phyloP scores from a whole-genome alignment of 768 basidiomycete genomes.

The Pisolithus microcarpus region DNA sequence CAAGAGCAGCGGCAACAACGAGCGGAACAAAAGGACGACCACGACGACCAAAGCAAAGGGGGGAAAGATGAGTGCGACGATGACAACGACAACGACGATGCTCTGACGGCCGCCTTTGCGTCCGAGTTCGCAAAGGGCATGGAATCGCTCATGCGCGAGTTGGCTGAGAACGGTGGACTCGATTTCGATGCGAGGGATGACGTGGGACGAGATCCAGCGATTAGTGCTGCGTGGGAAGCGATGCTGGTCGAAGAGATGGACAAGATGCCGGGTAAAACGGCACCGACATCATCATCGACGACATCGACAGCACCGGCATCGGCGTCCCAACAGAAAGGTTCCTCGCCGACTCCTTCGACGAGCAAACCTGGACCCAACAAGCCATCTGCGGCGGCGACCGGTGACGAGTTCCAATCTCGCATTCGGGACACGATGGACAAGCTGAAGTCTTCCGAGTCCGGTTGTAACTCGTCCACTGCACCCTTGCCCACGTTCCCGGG shows the following conservation, averaged over 20 bases:
- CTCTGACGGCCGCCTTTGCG: conserved; percentile 21
- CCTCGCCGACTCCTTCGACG: too few relatives aligned
- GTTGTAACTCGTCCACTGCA: too few relatives aligned
- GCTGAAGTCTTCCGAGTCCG: conserved; percentile 58
- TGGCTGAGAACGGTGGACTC: conserved; percentile 1
- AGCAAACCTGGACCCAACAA: too few relatives aligned
- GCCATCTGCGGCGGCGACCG: too few relatives aligned
- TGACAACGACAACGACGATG: background rate
- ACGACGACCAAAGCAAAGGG: background rate
- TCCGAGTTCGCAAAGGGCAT: conserved; percentile 37
- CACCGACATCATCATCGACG: conserved; percentile 8
- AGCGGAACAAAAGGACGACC: background rate
- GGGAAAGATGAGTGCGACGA: background rate
- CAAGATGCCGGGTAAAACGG: conserved; percentile 13
- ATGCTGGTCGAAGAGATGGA: conserved; percentile 63
- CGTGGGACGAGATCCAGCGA: conserved; percentile 28
- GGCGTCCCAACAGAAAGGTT: too few relatives aligned
- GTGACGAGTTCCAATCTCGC: too few relatives aligned
- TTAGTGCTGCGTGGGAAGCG: conserved; percentile 64
- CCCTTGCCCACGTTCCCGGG: too few relatives aligned
- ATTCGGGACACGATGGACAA: conserved; percentile 58
- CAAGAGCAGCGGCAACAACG: background rate
- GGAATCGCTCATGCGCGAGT: conserved; percentile 34
- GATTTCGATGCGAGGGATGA: background rate
- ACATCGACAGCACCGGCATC: too few relatives aligned